These are phyloP conservation scores for Luffa acutangula DNA, from an alignment of 306 rosid genomes.

Conservation along the genomic window DNA sequence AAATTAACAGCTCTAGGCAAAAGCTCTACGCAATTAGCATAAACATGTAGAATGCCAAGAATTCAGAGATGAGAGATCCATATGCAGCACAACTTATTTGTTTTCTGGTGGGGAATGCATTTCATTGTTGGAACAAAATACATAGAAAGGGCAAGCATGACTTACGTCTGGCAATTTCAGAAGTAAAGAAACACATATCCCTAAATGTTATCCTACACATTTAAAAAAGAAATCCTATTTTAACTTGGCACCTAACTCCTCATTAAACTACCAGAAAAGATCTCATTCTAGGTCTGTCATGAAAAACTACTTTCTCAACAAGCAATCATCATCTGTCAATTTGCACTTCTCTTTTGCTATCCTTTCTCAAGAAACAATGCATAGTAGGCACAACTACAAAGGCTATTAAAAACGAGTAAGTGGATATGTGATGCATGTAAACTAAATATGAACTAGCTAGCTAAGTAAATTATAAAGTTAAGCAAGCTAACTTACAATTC, in stretches of 20 bases:
- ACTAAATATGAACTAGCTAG: background rate
- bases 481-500: constrained; percentile 61
- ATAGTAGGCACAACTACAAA: background rate
- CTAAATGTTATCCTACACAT: background rate
- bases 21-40: background rate
- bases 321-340: background rate
- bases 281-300: background rate
- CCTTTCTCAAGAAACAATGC: background rate
- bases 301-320: background rate
- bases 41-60: background rate
- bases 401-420: background rate
- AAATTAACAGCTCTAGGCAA: background rate
- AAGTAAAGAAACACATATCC: background rate
- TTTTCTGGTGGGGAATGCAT: background rate
- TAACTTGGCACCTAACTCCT: background rate
- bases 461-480: background rate
- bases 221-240: background rate
- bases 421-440: constrained; percentile 1
- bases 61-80: background rate
- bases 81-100: background rate
- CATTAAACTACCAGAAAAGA: background rate
- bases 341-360: background rate
- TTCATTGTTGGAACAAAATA: background rate
- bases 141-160: background rate
- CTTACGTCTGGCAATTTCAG: background rate